A percentile compares a stretch with the other conserved stretches of the same genome.
These are phyloP conservation scores for Pseudogymnoascus sp. DNA, from an alignment of 2,329 filamentous ascomycete genomes.

Conservation along the genomic window DNA sequence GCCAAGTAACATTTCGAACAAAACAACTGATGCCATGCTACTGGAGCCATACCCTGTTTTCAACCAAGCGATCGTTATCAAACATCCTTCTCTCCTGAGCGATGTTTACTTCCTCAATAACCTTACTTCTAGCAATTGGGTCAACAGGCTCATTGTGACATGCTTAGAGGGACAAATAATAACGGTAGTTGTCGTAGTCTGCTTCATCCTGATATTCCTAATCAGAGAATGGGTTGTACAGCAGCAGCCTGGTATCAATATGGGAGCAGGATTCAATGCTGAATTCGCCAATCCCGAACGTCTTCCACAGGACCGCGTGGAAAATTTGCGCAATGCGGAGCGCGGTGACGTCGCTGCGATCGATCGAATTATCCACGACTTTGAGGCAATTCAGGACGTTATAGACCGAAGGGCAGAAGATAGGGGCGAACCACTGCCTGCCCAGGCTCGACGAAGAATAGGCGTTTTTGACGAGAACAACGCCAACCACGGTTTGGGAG, in stretches of 20 bases:
- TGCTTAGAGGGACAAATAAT: conserved; percentile 90
- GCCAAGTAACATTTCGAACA: not conserved
- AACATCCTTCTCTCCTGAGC: conserved; percentile 42
- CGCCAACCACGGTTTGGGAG: not conserved
- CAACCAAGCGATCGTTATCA: not conserved
- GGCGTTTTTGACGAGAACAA: conserved; percentile 14
- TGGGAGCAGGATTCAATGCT: conserved; percentile 49
- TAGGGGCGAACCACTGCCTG: conserved; percentile 18
- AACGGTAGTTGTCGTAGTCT: conserved; percentile 81
- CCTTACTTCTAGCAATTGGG: conserved; percentile 56
- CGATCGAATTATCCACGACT: conserved; percentile 13
- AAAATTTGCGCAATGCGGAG: conserved; percentile 9
- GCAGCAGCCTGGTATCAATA: conserved; percentile 87
- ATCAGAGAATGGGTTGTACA: conserved; percentile 98
- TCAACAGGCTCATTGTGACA: conserved; percentile 75
- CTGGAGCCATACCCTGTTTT: not conserved
- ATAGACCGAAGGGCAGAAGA: conserved; percentile 10
- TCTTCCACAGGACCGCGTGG: conserved; percentile 13
- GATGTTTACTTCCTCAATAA: conserved; percentile 49
- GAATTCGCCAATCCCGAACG: conserved; percentile 46
- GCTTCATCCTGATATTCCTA: conserved; percentile 92
- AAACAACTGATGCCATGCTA: not conserved
- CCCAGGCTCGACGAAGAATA: conserved; percentile 18
- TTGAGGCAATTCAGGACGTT: conserved; percentile 6
- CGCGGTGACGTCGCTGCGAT: conserved; percentile 7